phyloP scores from a whole-genome alignment of 371 early-diverging fungal species.

The Mortierella sp. region DNA sequence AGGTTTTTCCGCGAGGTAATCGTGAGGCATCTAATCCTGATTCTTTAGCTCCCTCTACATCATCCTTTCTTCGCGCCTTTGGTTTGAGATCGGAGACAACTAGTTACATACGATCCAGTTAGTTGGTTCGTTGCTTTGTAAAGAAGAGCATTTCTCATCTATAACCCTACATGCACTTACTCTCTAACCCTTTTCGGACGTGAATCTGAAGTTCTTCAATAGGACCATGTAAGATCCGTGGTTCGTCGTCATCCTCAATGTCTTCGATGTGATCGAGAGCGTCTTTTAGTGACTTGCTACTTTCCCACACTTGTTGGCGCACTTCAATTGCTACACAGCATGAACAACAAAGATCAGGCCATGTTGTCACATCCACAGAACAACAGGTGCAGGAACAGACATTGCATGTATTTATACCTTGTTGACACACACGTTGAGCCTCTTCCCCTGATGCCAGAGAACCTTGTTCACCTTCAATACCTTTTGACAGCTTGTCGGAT shows the following conservation, averaged over 20 bases:
- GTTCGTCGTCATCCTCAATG: slow-evolving; percentile 45
- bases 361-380: not conserved
- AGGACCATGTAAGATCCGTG: slow-evolving; percentile 27
- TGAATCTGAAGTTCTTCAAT: slow-evolving; percentile 36
- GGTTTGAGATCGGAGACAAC: slow-evolving; percentile 15
- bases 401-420: slow-evolving; percentile 15
- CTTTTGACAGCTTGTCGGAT: slow-evolving; percentile 19
- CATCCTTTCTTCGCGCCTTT: not conserved
- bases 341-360: slow-evolving; percentile 11
- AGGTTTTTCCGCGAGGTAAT: not conserved
- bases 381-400: not conserved
- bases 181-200: slow-evolving; percentile 25
- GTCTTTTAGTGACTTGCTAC: slow-evolving; percentile 17
- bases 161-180: slow-evolving; percentile 13
- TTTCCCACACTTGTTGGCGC: slow-evolving; percentile 26
- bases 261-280: slow-evolving; percentile 43
- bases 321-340: slow-evolving; percentile 22
- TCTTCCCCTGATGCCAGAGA: slow-evolving; percentile 9
- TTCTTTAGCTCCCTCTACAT: not conserved
- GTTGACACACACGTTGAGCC: slow-evolving; percentile 14
- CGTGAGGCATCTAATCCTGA: not conserved
- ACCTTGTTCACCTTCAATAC: slow-evolving; percentile 16
- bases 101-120: not conserved
- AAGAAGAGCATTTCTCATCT: not conserved
- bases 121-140: not conserved